Evolutionary conservation across 371 early-diverging fungal genomes (phyloP), one percentile per base, ranked within the genome.

Genomic region (Mucor saturninus): DNA sequence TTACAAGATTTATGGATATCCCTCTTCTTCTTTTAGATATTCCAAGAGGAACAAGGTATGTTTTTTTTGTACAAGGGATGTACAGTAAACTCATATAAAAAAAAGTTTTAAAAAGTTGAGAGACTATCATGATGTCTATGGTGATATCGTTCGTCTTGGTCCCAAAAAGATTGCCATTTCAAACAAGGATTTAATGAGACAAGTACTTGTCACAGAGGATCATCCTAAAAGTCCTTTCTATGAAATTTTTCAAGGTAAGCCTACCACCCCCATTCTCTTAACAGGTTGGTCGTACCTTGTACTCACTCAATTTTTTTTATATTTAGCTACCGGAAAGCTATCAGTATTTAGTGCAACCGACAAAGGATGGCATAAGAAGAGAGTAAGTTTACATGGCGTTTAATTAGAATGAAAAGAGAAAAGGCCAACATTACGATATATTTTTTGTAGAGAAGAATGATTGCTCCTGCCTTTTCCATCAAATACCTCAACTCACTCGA

Each of bases 381-480:
- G 75, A 40, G 76, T 71, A 71, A 54, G 64, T 28, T 29, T 26
- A 11, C 8, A 5, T 31, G 10, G 4, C 3, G 3, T 48, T 21
- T 48, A 9, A 48, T 8, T 7, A 3, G 5, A 40, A 55, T 21
- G 21, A 21, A 39, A 37, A 2, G 29, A 60, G 2, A 53, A 6
- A 59, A 26, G 28, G 28, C 15, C 14, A 43, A 13, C 43, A 43
- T n/a, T 38, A n/a, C 4, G 35, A 14, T 30, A 0, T 26, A 26
- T 37, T 8, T 4, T 15, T 32, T 45, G 8, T 51, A 77, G 77
- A 66, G 77, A 71, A 76, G 75, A 21, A 62, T 78, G 8, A 56
- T 80, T 31, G 68, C 80, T 7, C 83, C 78, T 5, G 83, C 83
- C 1, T 82, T 82, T 48, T 74, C 79, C 1, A 46, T 74, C 29